Conservation (phyloP, 768 basidiomycete genomes). For the Phallus indusiatus region DNA sequence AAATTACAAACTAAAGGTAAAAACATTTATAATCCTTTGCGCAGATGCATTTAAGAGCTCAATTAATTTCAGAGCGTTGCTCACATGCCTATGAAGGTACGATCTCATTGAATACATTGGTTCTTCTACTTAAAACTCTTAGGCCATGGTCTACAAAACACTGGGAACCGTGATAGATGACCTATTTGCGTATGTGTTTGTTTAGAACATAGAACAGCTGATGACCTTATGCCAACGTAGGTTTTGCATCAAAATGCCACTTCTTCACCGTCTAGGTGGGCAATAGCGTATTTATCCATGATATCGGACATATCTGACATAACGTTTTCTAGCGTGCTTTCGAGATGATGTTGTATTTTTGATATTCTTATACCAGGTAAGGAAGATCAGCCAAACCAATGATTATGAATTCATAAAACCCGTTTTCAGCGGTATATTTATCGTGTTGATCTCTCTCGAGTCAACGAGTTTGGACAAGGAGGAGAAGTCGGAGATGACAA, state of each 20-base stretch:
- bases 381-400: neutral
- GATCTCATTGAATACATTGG: neutral
- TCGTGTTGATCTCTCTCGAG: constrained; percentile 85
- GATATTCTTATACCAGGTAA: constrained; percentile 83
- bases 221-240: constrained; percentile 28
- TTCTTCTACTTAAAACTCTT: neutral
- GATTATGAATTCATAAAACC: neutral
- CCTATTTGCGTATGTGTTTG: constrained; percentile 64
- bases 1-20: constrained; percentile 92
- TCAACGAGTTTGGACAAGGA: constrained; percentile 95
- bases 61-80: constrained; percentile 65
- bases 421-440: constrained; percentile 85
- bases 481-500: constrained; percentile 2
- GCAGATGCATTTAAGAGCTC: no score
- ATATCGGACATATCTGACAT: neutral
- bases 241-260: constrained; percentile 95
- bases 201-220: neutral
- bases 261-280: constrained; percentile 70
- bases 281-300: neutral
- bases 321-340: constrained; percentile 49
- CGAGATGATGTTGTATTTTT: constrained; percentile 88
- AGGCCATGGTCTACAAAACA: constrained; percentile 90
- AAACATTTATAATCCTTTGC: constrained; percentile 10
- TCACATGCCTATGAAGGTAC: constrained; percentile 89
- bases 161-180: constrained; percentile 88